Conservation (phyloP, 1,139 yeast species). For the Taiozyma sp. region DNA sequence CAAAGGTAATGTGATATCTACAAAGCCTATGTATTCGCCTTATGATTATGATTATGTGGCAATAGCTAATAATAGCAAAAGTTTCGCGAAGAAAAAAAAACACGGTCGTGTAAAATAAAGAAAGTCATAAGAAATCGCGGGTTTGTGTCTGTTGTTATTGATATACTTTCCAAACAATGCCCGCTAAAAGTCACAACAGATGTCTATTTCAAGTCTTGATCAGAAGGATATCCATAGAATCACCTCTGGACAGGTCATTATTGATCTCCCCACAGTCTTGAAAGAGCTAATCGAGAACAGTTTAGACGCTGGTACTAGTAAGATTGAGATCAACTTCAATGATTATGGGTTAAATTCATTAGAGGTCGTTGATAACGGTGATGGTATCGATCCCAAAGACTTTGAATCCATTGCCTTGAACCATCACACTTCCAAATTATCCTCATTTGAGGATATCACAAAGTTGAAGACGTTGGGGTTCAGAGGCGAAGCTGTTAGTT, state of each 20-base stretch:
- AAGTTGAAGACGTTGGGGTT: constrained; percentile 63
- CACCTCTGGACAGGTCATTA: constrained; percentile 91
- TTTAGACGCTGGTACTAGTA: constrained; percentile 69
- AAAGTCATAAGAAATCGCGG: not conserved
- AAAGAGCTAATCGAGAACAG: constrained; percentile 88
- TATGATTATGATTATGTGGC: too few relatives aligned
- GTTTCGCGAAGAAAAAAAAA: too few relatives aligned
- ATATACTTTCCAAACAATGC: not conserved
- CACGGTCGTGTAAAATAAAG: not conserved
- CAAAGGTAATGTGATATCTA: too few relatives aligned
- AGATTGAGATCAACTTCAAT: constrained; percentile 60
- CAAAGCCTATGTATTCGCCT: too few relatives aligned
- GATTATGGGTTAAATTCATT: constrained; percentile 75
- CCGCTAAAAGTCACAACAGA: not conserved
- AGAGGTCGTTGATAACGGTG: constrained; percentile 74
- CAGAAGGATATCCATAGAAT: constrained; percentile 53
- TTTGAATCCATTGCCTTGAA: constrained; percentile 59
- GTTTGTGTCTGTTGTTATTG: not conserved
- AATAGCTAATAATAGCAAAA: too few relatives aligned
- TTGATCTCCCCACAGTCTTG: constrained; percentile 68
- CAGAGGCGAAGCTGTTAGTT: constrained; percentile 82
- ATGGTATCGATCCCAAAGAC: constrained; percentile 61
- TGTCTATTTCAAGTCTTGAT: constrained; percentile 6
- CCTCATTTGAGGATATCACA: constrained; percentile 50
- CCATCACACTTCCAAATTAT: constrained; percentile 78